phyloP scores from a whole-genome alignment of 495 filamentous ascomycete species.

The Copromyces sp. region DNA sequence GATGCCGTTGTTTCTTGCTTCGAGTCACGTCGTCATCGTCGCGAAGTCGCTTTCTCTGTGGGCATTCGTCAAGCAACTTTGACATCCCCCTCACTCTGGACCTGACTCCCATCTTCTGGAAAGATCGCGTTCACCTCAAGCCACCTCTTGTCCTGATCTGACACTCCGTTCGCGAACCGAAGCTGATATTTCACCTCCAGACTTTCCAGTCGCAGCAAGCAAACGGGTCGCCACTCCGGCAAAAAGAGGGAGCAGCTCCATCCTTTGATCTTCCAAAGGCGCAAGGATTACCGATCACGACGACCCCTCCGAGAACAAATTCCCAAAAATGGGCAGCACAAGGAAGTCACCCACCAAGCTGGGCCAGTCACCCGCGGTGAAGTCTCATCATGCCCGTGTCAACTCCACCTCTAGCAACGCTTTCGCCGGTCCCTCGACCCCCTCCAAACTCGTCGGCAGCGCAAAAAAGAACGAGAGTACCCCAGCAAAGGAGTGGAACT shows the following conservation, averaged over 20 bases:
- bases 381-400: neutral
- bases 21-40: neutral
- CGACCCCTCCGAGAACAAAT: neutral
- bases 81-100: neutral
- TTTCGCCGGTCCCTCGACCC: neutral
- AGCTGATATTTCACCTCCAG: neutral
- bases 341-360: neutral
- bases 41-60: neutral
- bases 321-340: neutral
- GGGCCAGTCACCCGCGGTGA: neutral
- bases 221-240: neutral
- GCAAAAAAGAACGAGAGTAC: conserved; percentile 1
- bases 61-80: neutral
- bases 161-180: neutral
- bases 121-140: neutral
- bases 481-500: conserved; percentile 3
- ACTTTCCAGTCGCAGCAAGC: neutral
- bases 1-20: neutral
- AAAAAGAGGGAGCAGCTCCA: neutral
- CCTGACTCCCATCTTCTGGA: neutral
- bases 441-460: neutral
- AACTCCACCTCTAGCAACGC: neutral
- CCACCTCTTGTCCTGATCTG: neutral
- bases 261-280: neutral
- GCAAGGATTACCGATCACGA: neutral